phyloP scores from a whole-genome alignment of 768 basidiomycete species.

The Kwoniella dendrophila region DNA sequence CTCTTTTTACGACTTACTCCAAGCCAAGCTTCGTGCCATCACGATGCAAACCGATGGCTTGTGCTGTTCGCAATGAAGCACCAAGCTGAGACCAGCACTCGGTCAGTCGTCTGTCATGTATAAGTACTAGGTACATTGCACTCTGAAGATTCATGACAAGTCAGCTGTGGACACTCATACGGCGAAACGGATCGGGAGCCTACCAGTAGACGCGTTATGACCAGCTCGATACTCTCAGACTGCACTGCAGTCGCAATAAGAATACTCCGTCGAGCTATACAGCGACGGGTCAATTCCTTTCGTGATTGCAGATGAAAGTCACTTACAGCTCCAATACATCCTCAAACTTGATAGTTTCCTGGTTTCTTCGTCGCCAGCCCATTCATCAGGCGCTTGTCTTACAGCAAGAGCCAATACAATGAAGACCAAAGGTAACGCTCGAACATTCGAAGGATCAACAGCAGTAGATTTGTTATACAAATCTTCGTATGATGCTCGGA shows the following conservation, averaged over 20 bases:
- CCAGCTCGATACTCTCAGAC: conserved; percentile 86
- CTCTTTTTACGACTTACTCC: conserved; percentile 59
- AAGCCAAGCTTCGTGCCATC: conserved; percentile 73
- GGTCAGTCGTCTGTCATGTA: conserved; percentile 64
- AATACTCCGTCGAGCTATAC: conserved; percentile 76
- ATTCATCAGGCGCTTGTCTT: conserved; percentile 78
- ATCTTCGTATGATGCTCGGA: conserved; percentile 60
- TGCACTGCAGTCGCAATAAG: conserved; percentile 91
- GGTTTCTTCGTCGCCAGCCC: conserved; percentile 75
- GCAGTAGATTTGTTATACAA: conserved; percentile 59
- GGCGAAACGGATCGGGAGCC: neutral
- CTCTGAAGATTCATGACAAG: conserved; percentile 57
- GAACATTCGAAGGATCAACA: conserved; percentile 48
- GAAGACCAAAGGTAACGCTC: conserved; percentile 77
- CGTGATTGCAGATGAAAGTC: neutral
- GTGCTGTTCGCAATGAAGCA: conserved; percentile 87
- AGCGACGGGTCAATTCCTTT: no score
- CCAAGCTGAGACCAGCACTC: conserved; percentile 97
- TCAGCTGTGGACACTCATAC: neutral
- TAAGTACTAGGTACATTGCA: conserved; percentile 65
- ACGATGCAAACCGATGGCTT: conserved; percentile 87
- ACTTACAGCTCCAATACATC: conserved; percentile 93
- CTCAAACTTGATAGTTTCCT: conserved; percentile 78
- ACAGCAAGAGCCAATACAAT: conserved; percentile 87
- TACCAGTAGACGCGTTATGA: conserved; percentile 83